A percentile compares a stretch with the other conserved stretches of the same genome.
phyloP scores from a whole-genome alignment of 1,139 yeast species.

The Nakaseomyces delphensis region DNA sequence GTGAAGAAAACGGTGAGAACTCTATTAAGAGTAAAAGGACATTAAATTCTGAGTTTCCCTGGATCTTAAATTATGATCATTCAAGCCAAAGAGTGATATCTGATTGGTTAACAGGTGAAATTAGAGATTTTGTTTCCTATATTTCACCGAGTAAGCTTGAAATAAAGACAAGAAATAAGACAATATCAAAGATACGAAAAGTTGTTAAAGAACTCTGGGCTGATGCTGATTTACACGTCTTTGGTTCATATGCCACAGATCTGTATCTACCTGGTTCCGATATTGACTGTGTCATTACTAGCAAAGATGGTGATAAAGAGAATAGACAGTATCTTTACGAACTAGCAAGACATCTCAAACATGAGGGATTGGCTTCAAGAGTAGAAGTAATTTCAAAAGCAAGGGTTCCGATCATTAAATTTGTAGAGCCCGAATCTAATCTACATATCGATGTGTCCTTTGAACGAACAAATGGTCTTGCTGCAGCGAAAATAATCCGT shows the following conservation, averaged over 20 bases:
- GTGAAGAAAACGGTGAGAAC: slow-evolving; percentile 17
- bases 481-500: slow-evolving; percentile 73
- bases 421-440: slow-evolving; percentile 63
- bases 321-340: slow-evolving; percentile 61
- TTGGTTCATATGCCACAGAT: slow-evolving; percentile 95
- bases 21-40: slow-evolving; percentile 12
- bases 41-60: slow-evolving; percentile 50
- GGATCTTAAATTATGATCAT: slow-evolving; percentile 74
- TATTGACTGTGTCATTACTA: slow-evolving; percentile 85
- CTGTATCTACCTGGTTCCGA: slow-evolving; percentile 92
- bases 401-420: slow-evolving; percentile 94
- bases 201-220: slow-evolving; percentile 65
- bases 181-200: slow-evolving; percentile 52
- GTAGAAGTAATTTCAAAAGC: slow-evolving; percentile 89
- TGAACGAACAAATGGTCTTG: slow-evolving; percentile 78
- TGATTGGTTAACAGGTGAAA: slow-evolving; percentile 84
- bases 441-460: slow-evolving; percentile 88
- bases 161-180: slow-evolving; percentile 57
- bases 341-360: slow-evolving; percentile 61
- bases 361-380: slow-evolving; percentile 53
- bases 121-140: slow-evolving; percentile 76
- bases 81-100: slow-evolving; percentile 68
- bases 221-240: slow-evolving; percentile 74
- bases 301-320: slow-evolving; percentile 57
- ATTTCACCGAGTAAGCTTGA: slow-evolving; percentile 81